These are phyloP conservation scores for Fusarium sp. DNA, from an alignment of 2,329 filamentous ascomycete species.

Conservation along the genomic window DNA sequence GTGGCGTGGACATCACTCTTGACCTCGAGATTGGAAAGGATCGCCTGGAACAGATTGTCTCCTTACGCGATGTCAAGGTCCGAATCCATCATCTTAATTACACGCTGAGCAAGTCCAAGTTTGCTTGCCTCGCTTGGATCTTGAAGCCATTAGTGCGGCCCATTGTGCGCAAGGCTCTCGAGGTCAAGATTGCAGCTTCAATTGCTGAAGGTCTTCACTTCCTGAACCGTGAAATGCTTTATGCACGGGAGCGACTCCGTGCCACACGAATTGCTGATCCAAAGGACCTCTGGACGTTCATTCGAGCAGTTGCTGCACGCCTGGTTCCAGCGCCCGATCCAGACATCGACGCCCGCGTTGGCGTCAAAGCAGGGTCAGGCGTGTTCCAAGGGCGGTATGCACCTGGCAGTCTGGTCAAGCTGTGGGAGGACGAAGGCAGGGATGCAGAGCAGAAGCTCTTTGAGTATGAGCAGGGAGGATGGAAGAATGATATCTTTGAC, in stretches of 20 bases:
- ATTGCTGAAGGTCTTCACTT: slow-evolving; percentile 76
- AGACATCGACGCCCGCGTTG: slow-evolving; percentile 79
- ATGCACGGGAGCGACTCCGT: slow-evolving; percentile 84
- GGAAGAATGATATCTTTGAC: slow-evolving; percentile 88
- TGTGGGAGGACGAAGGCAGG: slow-evolving; percentile 86
- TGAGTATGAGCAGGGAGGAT: slow-evolving; percentile 76
- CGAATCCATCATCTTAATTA: slow-evolving; percentile 90
- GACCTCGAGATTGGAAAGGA: slow-evolving; percentile 86
- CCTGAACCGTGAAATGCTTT: slow-evolving; percentile 87
- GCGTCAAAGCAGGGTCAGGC: slow-evolving; percentile 67
- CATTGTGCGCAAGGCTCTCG: slow-evolving; percentile 80
- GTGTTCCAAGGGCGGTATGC: slow-evolving; percentile 88
- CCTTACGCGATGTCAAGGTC: slow-evolving; percentile 79
- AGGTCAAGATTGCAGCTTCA: slow-evolving; percentile 78
- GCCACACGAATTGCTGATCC: slow-evolving; percentile 86
- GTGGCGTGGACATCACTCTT: slow-evolving; percentile 86
- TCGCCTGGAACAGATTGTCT: slow-evolving; percentile 81
- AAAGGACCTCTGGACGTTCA: slow-evolving; percentile 81
- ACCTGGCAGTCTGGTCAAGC: slow-evolving; percentile 85
- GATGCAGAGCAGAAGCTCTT: slow-evolving; percentile 78
- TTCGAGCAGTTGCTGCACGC: slow-evolving; percentile 82
- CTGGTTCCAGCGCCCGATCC: slow-evolving; percentile 78
- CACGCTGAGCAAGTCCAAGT: slow-evolving; percentile 76
- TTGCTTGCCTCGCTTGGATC: slow-evolving; percentile 82
- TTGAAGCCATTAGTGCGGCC: slow-evolving; percentile 86